Base-by-base conservation (phyloP, 129 eudicot species). In the Flaveria robusta region DNA sequence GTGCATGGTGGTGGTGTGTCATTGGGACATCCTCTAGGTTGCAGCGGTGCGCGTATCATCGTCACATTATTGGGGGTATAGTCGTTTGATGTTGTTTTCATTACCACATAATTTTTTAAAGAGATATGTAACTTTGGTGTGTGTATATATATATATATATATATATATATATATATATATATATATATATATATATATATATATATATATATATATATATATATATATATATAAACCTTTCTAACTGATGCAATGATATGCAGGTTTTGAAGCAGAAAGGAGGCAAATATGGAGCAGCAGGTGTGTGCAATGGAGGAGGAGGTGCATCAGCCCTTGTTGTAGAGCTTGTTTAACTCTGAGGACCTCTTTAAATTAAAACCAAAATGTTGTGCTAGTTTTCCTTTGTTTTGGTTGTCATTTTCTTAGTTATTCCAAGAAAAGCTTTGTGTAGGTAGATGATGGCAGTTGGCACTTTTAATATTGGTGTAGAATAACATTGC, bases 261-360 rank as follows among this genome's bases (percentile, higher is more conserved):
- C 74, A 93, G 98, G 98, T 93, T n/a, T 79, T 93, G 81, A 87
- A 75, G 88, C 95, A 90, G 84, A 93, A 90, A 81, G 86, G 89
- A 18, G 98, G 93, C n/a, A 91, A 87, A 85, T 87, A 87, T 50
- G 98, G 98, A 63, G 96, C 90, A 26, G 98, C 87, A 68, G 98
- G 93, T 82, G 97, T 93, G 70, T 93, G 98, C 88, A 93, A 93
- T 52, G 98, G 98, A 51, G 98, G 98, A 70, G 98, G 98, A 8
- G 98, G 98, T 73, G 98, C 98, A 65, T 93, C 98, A 0, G 96
- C 98, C 45, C 83, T 93, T 0, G 98, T 93, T 26, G 85, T 93
- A 60, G 98, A 93, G 85, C 91, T 90, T 65, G 41, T 87, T 69
- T 93, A 85, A 87, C 70, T 59, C 8, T 45, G 50, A 31, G 29